Evolutionary conservation across 1,284 basidiomycete genomes (phyloP).

Genomic region (Ganoderma resinaceum): DNA sequence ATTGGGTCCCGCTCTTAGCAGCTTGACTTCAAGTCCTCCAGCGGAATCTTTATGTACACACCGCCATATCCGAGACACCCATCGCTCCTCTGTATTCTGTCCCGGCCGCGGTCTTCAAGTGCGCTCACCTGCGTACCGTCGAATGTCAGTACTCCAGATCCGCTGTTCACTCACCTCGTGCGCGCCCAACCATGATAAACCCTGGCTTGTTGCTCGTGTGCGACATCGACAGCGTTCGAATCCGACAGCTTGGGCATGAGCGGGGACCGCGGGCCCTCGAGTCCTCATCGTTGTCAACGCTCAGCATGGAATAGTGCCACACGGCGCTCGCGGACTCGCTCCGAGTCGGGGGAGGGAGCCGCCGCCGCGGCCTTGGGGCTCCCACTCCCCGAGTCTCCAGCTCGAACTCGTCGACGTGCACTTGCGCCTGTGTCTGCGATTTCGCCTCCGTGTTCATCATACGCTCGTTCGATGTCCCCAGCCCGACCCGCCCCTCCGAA

Average conservation of each 20-base stretch:
- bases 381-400: neutral
- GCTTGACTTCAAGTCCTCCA: too few relatives aligned
- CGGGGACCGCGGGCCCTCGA: neutral
- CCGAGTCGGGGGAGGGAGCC: neutral
- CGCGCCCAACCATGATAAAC: too few relatives aligned
- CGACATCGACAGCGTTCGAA: neutral
- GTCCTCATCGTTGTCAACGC: neutral
- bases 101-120: too few relatives aligned
- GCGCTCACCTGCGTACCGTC: too few relatives aligned
- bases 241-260: too few relatives aligned
- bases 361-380: neutral
- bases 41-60: too few relatives aligned
- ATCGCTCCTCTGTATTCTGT: too few relatives aligned
- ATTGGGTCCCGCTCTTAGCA: too few relatives aligned
- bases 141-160: too few relatives aligned
- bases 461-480: too few relatives aligned
- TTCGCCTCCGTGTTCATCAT: neutral
- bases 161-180: too few relatives aligned
- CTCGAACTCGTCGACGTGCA: neutral
- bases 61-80: too few relatives aligned
- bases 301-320: neutral
- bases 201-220: neutral
- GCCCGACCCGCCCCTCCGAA: neutral
- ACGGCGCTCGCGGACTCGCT: neutral
- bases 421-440: neutral